A percentile compares a stretch with the other conserved stretches of the same genome.
Evolutionary conservation across 441 rosid genomes (phyloP).

Genomic region (Populus hybrid): DNA sequence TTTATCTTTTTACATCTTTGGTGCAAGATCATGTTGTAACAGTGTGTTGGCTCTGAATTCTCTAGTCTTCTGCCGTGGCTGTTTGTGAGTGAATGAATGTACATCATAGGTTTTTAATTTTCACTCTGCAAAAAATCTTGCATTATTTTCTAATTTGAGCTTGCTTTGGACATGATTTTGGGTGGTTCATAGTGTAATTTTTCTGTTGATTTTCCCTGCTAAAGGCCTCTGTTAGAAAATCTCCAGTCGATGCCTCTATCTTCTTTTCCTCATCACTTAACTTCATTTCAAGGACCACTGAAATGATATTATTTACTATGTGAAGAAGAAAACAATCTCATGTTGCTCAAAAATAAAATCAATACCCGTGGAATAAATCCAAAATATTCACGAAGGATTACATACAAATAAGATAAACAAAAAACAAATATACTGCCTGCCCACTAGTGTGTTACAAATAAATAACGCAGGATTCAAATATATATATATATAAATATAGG

Average conservation of each 20-base stretch:
- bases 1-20: conserved; percentile 19
- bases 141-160: conserved; percentile 20
- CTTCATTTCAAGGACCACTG: not conserved
- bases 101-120: conserved; percentile 47
- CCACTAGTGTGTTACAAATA: too few species aligned
- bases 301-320: not conserved
- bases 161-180: conserved; percentile 18
- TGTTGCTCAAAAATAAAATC: not conserved
- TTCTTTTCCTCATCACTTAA: not conserved
- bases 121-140: conserved; percentile 13
- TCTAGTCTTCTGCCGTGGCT: conserved; percentile 17
- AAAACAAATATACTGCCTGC: not conserved
- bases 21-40: conserved; percentile 32
- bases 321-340: not conserved
- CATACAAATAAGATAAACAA: not conserved
- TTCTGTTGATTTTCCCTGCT: not conserved
- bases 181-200: conserved; percentile 11
- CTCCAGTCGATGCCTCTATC: not conserved
- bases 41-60: conserved; percentile 17
- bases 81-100: conserved; percentile 47
- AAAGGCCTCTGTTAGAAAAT: too few species aligned
- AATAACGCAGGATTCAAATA: not conserved
- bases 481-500: not conserved
- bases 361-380: not conserved
- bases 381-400: not conserved